phyloP scores from a whole-genome alignment of 2,329 filamentous ascomycete genomes.

The Fusarium caatingaense region DNA sequence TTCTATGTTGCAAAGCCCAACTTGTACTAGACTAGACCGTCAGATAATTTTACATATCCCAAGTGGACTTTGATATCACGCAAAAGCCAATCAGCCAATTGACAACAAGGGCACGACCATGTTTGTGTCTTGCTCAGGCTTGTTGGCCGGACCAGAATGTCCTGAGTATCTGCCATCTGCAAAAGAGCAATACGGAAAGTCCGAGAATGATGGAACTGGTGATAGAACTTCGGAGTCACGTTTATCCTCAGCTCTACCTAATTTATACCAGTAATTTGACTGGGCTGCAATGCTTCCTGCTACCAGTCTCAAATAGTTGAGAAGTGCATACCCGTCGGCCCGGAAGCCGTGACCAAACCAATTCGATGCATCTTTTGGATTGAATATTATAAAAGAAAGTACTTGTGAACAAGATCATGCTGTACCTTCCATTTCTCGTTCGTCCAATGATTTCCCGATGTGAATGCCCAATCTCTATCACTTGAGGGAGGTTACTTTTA shows the following conservation, averaged over 20 bases:
- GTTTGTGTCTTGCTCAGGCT: slow-evolving; percentile 31
- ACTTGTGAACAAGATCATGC: not conserved
- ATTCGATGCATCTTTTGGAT: not conserved
- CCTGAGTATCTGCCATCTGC: slow-evolving; percentile 20
- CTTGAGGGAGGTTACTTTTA: not conserved
- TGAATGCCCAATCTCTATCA: not conserved
- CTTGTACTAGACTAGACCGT: slow-evolving; percentile 7
- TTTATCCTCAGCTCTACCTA: not conserved
- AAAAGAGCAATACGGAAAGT: not conserved
- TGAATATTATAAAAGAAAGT: not conserved
- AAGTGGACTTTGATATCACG: slow-evolving; percentile 33
- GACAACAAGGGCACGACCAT: slow-evolving; percentile 31
- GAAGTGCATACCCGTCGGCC: slow-evolving; percentile 22
- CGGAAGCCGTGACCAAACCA: slow-evolving; percentile 20
- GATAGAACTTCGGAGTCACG: not conserved
- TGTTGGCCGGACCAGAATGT: slow-evolving; percentile 42
- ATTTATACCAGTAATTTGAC: not conserved
- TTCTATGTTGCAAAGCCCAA: slow-evolving; percentile 14
- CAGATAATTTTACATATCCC: not conserved
- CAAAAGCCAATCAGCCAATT: slow-evolving; percentile 30
- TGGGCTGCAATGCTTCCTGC: slow-evolving; percentile 9
- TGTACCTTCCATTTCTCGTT: not conserved
- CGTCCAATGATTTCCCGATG: not conserved
- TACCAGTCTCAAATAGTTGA: slow-evolving; percentile 2
- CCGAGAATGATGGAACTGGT: slow-evolving; percentile 3